Percentiles rank a stretch among this genome's conserved stretches.
These are phyloP conservation scores for Trametes gibbosa DNA, from an alignment of 768 basidiomycete species.

Conservation along the genomic window DNA sequence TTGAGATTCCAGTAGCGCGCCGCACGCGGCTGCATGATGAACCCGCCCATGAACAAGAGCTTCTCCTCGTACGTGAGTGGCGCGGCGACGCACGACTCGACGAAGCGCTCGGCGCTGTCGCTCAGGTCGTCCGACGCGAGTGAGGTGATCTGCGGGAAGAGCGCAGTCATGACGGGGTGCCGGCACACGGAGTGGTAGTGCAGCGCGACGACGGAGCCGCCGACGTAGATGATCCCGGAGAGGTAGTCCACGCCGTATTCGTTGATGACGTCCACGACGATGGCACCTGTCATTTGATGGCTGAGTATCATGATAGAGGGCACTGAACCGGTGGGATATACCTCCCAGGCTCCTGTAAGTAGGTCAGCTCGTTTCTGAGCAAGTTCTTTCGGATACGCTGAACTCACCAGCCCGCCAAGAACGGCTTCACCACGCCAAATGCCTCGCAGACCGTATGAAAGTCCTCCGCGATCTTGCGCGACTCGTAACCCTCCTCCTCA, in stretches of 20 bases:
- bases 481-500: conserved; percentile 22
- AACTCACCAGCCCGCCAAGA: conserved; percentile 25
- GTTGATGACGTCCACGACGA: conserved; percentile 21
- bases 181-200: conserved; percentile 11
- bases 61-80: conserved; percentile 21
- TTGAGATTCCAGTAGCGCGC: conserved; percentile 17
- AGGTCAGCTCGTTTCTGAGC: background rate
- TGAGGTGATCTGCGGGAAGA: conserved; percentile 13
- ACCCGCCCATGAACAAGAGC: conserved; percentile 25
- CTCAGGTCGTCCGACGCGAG: conserved; percentile 15
- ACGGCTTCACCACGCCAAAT: conserved; percentile 23
- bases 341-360: conserved; percentile 24
- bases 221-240: conserved; percentile 24
- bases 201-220: conserved; percentile 24
- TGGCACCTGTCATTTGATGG: background rate
- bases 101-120: conserved; percentile 17
- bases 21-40: conserved; percentile 21
- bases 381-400: background rate
- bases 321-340: background rate
- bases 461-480: conserved; percentile 28
- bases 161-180: conserved; percentile 12
- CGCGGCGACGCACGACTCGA: conserved; percentile 24
- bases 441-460: conserved; percentile 29
- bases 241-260: conserved; percentile 22
- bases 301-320: background rate